Evolutionary conservation across 306 rosid genomes (phyloP).

Genomic region (Sicyos edulis): DNA sequence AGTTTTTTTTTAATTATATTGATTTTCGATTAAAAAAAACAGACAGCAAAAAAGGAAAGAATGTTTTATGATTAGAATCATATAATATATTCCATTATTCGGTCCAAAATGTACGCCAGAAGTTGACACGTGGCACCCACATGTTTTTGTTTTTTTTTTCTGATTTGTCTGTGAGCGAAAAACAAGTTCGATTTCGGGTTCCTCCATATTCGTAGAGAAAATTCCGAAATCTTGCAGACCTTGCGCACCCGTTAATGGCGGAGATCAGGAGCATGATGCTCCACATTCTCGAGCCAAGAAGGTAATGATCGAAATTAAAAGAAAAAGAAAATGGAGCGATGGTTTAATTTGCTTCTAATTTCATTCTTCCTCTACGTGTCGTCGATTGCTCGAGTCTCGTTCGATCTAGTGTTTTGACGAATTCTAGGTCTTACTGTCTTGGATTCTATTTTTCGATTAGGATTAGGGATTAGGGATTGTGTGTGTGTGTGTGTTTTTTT

Average conservation of each 20-base stretch:
- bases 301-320: slow-evolving; percentile 31
- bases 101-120: not conserved
- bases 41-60: no score
- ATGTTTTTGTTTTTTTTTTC: no score
- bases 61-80: no score
- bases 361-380: slow-evolving; percentile 37
- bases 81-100: not conserved
- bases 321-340: not conserved
- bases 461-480: no score
- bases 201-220: slow-evolving; percentile 27
- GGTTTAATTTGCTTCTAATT: not conserved
- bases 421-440: slow-evolving; percentile 24
- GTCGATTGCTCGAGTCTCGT: slow-evolving; percentile 26
- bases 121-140: not conserved
- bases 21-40: no score
- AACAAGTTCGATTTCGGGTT: slow-evolving; percentile 14
- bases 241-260: slow-evolving; percentile 43
- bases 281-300: slow-evolving; percentile 44
- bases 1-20: no score
- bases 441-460: not conserved
- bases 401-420: slow-evolving; percentile 28
- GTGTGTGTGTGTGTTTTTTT: no score
- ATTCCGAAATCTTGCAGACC: slow-evolving; percentile 23
- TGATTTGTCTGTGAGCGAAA: slow-evolving; percentile 16
- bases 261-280: slow-evolving; percentile 34